These are phyloP conservation scores for Kluyveromyces marxianus DNA, from an alignment of 1,139 yeast genomes.

Conservation along the genomic window DNA sequence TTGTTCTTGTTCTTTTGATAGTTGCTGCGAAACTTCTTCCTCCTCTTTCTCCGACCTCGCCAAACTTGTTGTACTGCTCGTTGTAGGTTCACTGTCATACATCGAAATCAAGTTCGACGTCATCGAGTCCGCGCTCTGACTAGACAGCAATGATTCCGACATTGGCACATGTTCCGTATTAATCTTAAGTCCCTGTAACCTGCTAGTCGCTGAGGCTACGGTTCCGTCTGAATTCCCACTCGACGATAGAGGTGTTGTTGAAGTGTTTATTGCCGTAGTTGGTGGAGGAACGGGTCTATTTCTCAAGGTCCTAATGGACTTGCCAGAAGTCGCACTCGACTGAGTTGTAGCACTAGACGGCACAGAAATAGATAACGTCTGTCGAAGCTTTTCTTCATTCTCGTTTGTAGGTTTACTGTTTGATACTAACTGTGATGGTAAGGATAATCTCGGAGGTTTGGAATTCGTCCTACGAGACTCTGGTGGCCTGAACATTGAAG, in stretches of 20 bases:
- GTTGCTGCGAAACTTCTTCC: neutral
- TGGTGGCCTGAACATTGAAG: conserved; percentile 29
- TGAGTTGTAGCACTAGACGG: conserved; percentile 12
- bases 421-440: conserved; percentile 19
- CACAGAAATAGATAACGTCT: neutral
- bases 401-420: neutral
- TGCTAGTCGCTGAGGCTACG: neutral
- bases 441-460: conserved; percentile 25
- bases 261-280: conserved; percentile 5
- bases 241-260: conserved; percentile 6
- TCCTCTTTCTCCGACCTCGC: neutral
- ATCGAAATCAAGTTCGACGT: conserved; percentile 19
- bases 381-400: conserved; percentile 4
- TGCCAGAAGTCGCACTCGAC: conserved; percentile 2
- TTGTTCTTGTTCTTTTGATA: no score
- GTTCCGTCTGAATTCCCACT: neutral
- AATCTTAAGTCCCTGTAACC: neutral
- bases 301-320: conserved; percentile 12
- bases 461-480: conserved; percentile 23
- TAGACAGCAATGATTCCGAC: conserved; percentile 2
- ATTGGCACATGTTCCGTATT: conserved; percentile 1
- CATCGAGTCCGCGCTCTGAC: conserved; percentile 15
- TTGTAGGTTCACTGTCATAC: conserved; percentile 9
- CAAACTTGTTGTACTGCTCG: neutral
- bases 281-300: conserved; percentile 28